Evolutionary conservation across 2,329 filamentous ascomycete genomes (phyloP).

Genomic region (Neoscytalidium dimidiatum): DNA sequence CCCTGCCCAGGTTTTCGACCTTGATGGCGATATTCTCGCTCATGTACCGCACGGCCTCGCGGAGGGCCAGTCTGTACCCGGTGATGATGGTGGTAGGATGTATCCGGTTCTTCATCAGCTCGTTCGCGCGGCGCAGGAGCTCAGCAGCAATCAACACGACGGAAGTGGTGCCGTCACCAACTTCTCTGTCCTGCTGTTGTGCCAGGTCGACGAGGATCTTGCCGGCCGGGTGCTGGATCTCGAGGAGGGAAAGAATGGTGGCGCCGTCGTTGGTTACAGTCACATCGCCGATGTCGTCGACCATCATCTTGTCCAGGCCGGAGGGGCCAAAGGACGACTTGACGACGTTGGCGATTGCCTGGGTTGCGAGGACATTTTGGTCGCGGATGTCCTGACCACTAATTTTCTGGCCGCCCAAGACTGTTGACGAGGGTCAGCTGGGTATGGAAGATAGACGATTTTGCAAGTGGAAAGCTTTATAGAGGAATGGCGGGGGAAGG

Average conservation of each 20-base stretch:
- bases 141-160: constrained; percentile 97
- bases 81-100: constrained; percentile 99
- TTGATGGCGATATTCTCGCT: constrained; percentile 97
- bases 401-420: constrained; percentile 96
- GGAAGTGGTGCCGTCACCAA: constrained; percentile 96
- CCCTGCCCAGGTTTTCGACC: constrained; percentile 86
- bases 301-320: constrained; percentile 99
- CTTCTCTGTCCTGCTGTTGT: constrained; percentile 98
- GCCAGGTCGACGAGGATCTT: constrained; percentile 98
- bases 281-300: constrained; percentile 98
- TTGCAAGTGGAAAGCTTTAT: neutral
- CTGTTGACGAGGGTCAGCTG: constrained; percentile 44
- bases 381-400: constrained; percentile 95
- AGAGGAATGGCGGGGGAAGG: neutral
- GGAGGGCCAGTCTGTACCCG: constrained; percentile 90
- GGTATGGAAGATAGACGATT: neutral
- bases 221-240: constrained; percentile 96
- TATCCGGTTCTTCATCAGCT: constrained; percentile 99
- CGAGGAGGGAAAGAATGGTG: constrained; percentile 90
- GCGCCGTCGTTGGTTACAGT: constrained; percentile 99
- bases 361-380: constrained; percentile 94
- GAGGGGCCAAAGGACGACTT: constrained; percentile 98
- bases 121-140: constrained; percentile 89
- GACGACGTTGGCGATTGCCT: constrained; percentile 97
- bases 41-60: constrained; percentile 98